Percentiles rank a stretch among this genome's conserved stretches.
phyloP scores from a whole-genome alignment of 805 yeast species.

The Cyberlindnera maclurae region DNA sequence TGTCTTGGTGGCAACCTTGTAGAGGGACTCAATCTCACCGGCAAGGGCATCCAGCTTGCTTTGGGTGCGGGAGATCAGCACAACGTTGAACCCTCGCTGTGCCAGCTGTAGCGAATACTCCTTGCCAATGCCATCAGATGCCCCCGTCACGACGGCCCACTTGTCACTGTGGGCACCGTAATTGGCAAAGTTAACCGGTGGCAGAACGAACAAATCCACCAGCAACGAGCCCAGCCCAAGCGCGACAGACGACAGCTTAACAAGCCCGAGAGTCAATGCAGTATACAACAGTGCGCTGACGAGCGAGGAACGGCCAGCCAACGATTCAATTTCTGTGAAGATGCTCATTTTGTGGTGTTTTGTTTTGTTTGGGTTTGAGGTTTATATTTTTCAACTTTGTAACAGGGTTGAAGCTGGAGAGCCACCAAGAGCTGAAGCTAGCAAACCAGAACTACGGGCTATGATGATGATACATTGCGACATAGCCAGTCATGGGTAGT shows the following conservation, averaged over 20 bases:
- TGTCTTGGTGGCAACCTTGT: conserved; percentile 53
- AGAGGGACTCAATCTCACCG: conserved; percentile 51
- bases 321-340: conserved; percentile 7
- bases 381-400: neutral
- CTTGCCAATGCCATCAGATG: conserved; percentile 96
- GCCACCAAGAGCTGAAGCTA: too few species aligned
- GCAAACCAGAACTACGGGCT: too few species aligned
- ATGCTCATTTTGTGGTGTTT: conserved; percentile 10
- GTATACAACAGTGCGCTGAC: conserved; percentile 27
- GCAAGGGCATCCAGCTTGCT: conserved; percentile 66
- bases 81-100: conserved; percentile 70
- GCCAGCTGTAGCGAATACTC: conserved; percentile 88
- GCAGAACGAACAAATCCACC: conserved; percentile 57
- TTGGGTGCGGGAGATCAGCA: conserved; percentile 78
- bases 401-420: too few species aligned
- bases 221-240: conserved; percentile 48
- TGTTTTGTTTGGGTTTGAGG: neutral
- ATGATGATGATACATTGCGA: too few species aligned
- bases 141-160: conserved; percentile 97
- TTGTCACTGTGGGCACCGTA: conserved; percentile 69
- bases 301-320: conserved; percentile 6
- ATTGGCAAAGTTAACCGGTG: conserved; percentile 47
- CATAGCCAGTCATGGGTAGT: too few species aligned
- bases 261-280: conserved; percentile 54
- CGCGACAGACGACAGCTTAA: conserved; percentile 44